Conservation (phyloP, 176 grass and related monocot genomes). For the Aegilops bicornis region DNA sequence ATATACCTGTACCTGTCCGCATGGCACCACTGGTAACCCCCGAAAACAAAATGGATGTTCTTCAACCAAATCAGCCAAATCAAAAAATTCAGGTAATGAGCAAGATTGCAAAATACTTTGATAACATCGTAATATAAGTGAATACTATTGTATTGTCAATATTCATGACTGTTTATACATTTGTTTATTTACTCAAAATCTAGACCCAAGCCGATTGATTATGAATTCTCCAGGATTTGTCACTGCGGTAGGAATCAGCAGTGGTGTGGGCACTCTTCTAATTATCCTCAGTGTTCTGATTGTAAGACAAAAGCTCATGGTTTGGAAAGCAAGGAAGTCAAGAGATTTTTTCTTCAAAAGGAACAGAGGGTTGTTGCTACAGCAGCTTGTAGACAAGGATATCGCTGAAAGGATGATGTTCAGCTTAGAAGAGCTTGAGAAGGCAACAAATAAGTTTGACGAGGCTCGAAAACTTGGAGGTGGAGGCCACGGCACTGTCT, state of each 20-base stretch:
- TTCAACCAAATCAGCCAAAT: slow-evolving; percentile 2
- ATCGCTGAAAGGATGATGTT: slow-evolving; percentile 46
- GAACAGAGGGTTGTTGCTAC: slow-evolving; percentile 38
- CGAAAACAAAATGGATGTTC: neutral
- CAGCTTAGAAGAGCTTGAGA: slow-evolving; percentile 44
- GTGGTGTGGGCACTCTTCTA: slow-evolving; percentile 8
- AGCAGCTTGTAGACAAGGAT: slow-evolving; percentile 36
- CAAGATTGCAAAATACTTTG: neutral
- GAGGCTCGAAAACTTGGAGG: slow-evolving; percentile 26
- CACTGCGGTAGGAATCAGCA: neutral
- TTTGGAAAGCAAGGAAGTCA: slow-evolving; percentile 28
- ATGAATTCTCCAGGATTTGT: neutral
- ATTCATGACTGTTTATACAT: neutral
- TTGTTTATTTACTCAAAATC: neutral
- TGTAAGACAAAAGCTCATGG: slow-evolving; percentile 30
- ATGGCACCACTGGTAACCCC: neutral
- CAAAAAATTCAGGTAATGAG: neutral
- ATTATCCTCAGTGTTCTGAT: slow-evolving; percentile 23
- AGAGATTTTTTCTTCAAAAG: slow-evolving; percentile 47
- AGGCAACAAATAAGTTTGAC: slow-evolving; percentile 53
- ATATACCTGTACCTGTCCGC: neutral
- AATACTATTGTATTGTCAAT: neutral
- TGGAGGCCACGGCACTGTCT: slow-evolving; percentile 48
- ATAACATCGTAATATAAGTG: neutral
- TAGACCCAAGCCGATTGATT: neutral